phyloP scores from a whole-genome alignment of 257 asterid species.

The Striga asiatica region DNA sequence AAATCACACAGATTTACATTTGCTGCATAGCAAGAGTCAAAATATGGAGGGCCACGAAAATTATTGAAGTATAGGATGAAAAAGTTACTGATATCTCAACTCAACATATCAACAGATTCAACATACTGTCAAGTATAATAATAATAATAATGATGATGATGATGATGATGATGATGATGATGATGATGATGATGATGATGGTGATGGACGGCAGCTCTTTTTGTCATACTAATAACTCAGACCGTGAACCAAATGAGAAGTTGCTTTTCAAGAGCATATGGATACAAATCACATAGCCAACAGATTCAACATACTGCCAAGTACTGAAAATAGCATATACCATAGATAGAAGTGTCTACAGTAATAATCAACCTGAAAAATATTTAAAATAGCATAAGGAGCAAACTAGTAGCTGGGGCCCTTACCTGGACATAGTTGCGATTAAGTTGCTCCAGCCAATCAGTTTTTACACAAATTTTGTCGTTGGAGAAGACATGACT shows the following conservation, averaged over 20 bases:
- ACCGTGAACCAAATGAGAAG: background rate
- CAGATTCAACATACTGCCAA: background rate
- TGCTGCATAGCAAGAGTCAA: conserved; percentile 8
- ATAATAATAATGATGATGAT: too few relatives aligned
- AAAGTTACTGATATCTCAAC: background rate
- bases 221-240: conserved; percentile 4
- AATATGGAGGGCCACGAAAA: background rate
- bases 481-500: conserved; percentile 77
- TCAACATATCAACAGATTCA: too few relatives aligned
- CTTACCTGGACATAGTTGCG: conserved; percentile 87
- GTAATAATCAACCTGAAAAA: background rate
- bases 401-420: background rate
- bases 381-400: background rate
- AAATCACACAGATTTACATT: conserved; percentile 15
- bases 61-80: conserved; percentile 1
- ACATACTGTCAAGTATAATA: too few relatives aligned
- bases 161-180: too few relatives aligned
- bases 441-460: conserved; percentile 97
- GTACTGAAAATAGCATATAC: background rate
- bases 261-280: background rate
- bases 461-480: conserved; percentile 71
- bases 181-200: too few relatives aligned
- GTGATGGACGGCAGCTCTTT: background rate
- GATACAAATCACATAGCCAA: background rate
- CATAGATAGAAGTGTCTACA: background rate